Percentiles rank a stretch among this genome's conserved stretches.
phyloP scores from a whole-genome alignment of 345 rosid genomes.

The Salix suchowensis region DNA sequence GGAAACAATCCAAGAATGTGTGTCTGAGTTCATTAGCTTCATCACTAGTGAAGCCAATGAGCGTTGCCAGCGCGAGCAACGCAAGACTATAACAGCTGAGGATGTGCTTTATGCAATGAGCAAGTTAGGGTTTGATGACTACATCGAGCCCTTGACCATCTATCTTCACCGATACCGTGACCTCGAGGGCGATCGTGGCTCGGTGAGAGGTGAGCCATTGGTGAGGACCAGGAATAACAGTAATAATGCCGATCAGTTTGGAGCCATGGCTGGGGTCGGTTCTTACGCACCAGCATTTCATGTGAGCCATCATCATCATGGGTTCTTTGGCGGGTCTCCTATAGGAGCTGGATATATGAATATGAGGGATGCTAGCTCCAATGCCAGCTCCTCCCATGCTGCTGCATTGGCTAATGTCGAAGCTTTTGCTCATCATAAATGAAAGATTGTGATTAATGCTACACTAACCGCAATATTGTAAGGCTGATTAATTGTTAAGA shows the following conservation, averaged over 20 bases:
- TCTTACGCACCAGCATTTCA: constrained; percentile 41
- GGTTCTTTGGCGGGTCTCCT: constrained; percentile 30
- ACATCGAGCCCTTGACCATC: constrained; percentile 30
- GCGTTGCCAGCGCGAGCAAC: constrained; percentile 37
- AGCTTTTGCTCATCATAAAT: constrained; percentile 24
- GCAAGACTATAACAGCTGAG: constrained; percentile 35
- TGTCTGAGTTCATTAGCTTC: constrained; percentile 34
- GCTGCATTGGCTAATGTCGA: constrained; percentile 18
- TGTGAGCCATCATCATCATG: constrained; percentile 41
- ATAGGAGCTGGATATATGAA: constrained; percentile 25
- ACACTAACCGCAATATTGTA: constrained; percentile 2
- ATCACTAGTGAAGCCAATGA: constrained; percentile 36
- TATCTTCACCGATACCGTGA: constrained; percentile 32
- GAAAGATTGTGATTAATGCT: constrained; percentile 7
- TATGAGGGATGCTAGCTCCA: constrained; percentile 26
- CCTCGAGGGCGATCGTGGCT: constrained; percentile 37
- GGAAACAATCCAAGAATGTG: constrained; percentile 36
- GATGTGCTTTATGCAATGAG: constrained; percentile 33
- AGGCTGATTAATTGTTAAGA: neutral
- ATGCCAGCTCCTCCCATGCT: constrained; percentile 23
- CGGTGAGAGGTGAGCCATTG: constrained; percentile 46
- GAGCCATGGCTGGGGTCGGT: constrained; percentile 28
- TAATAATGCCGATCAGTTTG: constrained; percentile 23
- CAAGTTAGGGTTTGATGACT: constrained; percentile 36
- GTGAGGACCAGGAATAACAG: constrained; percentile 39